Base-by-base conservation (phyloP, 352 stramenopile genomes). In the Phytophthora idaei region DNA sequence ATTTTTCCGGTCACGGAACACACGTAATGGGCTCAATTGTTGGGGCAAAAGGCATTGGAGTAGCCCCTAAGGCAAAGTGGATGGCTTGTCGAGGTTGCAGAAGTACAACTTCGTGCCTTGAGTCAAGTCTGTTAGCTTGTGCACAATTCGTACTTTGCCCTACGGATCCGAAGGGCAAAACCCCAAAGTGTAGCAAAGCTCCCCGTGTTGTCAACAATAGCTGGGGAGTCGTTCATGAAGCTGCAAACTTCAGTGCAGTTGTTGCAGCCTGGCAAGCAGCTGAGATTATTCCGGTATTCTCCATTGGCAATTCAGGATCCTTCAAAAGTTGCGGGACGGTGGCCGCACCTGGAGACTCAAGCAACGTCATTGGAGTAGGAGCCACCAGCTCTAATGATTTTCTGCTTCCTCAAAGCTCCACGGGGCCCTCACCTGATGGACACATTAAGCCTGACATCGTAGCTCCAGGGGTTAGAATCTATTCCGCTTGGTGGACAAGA, bases 181-280 rank as follows among this genome's bases (percentile, higher is more conserved):
- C 74, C 14, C 25, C 50, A 32, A 58, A 82, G 42, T 89, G 80
- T 47, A 74, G 65, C 31, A 81, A 86, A 57, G 72, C 73, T 2
- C 77, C 77, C 12, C 65, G 72, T 47, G 60, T 87, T 7, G 63
- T 87, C n/a, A 87, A 78, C 61, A 87, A 85, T 62, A 84, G 73
- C 58, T 87, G 79, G 79, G 76, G 71, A 3, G 49, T 32, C 5
- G 9, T 34, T 21, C 61, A 57, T 21, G 72, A 61, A 7, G 54
- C 67, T 48, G 64, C 57, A 25, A 67, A 60, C 17, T 83, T 81
- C 41, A 57, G 61, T 1, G 60, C 62, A 5, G 74, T 74, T 32
- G 55, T 85, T 39, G 67, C 71, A 15, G 72, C 72, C 12, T 87
- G 79, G 78, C 65, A 57, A 39, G 49, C 52, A 9, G 78, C 76